These are phyloP conservation scores for Suillus fuscotomentosus DNA, from an alignment of 768 basidiomycete genomes.

Conservation along the genomic window DNA sequence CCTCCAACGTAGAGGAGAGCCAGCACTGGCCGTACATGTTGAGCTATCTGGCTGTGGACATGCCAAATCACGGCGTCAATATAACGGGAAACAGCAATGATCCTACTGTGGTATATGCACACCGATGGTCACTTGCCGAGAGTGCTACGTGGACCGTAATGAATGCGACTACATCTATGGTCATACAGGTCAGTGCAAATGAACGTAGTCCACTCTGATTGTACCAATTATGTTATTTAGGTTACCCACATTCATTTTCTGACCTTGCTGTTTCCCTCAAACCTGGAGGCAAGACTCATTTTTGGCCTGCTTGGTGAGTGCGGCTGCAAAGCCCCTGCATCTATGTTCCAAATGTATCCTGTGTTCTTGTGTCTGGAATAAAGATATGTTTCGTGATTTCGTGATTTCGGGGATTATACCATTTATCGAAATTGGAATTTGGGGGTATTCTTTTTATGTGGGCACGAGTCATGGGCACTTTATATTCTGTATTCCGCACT, in stretches of 20 bases:
- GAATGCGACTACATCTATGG: constrained; percentile 78
- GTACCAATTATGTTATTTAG: constrained; percentile 36
- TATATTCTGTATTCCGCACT: background rate
- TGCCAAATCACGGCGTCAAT: constrained; percentile 37
- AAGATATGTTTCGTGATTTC: background rate
- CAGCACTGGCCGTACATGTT: constrained; percentile 94
- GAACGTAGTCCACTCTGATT: background rate
- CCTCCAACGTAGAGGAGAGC: constrained; percentile 57
- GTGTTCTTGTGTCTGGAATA: background rate
- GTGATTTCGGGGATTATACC: background rate
- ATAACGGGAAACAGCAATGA: constrained; percentile 16
- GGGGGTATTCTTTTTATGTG: background rate
- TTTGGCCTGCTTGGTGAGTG: constrained; percentile 73
- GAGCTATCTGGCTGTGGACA: constrained; percentile 80
- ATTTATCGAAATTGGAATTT: background rate
- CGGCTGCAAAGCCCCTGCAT: background rate
- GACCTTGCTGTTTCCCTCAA: constrained; percentile 90
- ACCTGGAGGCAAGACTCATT: constrained; percentile 83
- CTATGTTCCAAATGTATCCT: background rate
- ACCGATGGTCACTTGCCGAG: constrained; percentile 60
- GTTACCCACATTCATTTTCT: constrained; percentile 98
- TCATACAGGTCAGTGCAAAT: constrained; percentile 70
- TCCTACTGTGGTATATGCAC: constrained; percentile 23
- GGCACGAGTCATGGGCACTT: background rate
- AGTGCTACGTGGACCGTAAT: constrained; percentile 82